Conservation (phyloP, 371 early-diverging fungal species). For the Sporodiniella umbellata region DNA sequence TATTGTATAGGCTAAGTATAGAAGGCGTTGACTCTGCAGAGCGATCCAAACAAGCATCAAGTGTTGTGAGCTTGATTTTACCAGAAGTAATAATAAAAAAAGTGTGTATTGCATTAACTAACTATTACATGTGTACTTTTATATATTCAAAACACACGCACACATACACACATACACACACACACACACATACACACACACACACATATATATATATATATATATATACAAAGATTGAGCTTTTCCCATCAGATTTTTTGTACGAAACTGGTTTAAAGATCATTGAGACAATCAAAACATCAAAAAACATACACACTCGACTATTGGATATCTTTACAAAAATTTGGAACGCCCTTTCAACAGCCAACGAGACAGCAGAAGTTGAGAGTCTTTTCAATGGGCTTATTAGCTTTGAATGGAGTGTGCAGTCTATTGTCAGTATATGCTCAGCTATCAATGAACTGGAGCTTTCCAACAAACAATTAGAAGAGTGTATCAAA, state of each 20-base stretch:
- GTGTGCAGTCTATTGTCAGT: constrained; percentile 31
- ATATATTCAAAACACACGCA: no score
- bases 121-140: background rate
- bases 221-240: constrained; percentile 32
- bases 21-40: constrained; percentile 19
- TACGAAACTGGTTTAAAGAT: constrained; percentile 15
- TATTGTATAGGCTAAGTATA: constrained; percentile 4
- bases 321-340: constrained; percentile 47
- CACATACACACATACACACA: no score
- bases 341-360: constrained; percentile 36
- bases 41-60: constrained; percentile 17
- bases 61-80: constrained; percentile 28
- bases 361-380: constrained; percentile 22
- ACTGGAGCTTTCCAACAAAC: constrained; percentile 39
- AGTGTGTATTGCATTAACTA: background rate
- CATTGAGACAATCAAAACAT: constrained; percentile 15
- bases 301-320: constrained; percentile 35
- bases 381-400: constrained; percentile 32
- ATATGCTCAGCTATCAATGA: constrained; percentile 50
- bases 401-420: constrained; percentile 41
- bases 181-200: no score
- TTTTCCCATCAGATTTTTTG: constrained; percentile 12
- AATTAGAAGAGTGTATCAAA: constrained; percentile 34
- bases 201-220: no score
- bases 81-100: constrained; percentile 26